Base-by-base conservation (phyloP, 306 rosid genomes). In the Medicago ruthenica region DNA sequence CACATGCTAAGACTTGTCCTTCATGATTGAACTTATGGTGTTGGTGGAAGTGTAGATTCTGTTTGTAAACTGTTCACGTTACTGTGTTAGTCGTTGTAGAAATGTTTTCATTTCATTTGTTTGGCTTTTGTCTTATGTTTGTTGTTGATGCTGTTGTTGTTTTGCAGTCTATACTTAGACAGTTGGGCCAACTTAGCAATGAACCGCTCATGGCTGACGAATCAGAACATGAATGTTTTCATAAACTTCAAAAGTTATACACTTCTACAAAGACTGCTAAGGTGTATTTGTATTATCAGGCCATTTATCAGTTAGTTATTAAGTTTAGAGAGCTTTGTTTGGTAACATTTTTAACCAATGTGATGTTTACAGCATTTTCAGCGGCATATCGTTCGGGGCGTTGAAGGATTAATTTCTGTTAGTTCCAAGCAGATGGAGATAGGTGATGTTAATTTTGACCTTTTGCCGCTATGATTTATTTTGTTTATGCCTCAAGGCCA, bases 351-450 rank as follows among this genome's bases (percentile, higher is more conserved):
- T 79, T 67, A 82, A 79, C 44, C 73, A 59, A 1, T 71, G 37
- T 75, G 40, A 18, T 62, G 71, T 40, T 80, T 14, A 14, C 92
- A 94, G 97, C 90, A 91, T 86, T 94, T 91, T 79, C 98, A 89
- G 83, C 89, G 93, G 83, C 87, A 85, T 82, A 81, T 89, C 73
- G 96, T 89, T 70, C 97, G 92, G 57, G 94, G 96, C 27, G 81
- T 90, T 44, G 96, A 90, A 82, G 91, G 91, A 54, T 82, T 90
- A 61, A 79, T 81, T 17, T 85, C 97, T 62, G 34, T 85, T 65
- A 87, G 97, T 86, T 76, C 87, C 74, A 94, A 94, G 86, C 97
- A 94, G 85, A 86, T 89, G 91, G 91, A 87, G 64, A 88, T 91
- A 78, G 96, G 97, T 91, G 76, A 83, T 55, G 70, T 57, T 64